Base-by-base conservation (phyloP, 768 basidiomycete genomes). In the Fistulinella prunicolor region DNA sequence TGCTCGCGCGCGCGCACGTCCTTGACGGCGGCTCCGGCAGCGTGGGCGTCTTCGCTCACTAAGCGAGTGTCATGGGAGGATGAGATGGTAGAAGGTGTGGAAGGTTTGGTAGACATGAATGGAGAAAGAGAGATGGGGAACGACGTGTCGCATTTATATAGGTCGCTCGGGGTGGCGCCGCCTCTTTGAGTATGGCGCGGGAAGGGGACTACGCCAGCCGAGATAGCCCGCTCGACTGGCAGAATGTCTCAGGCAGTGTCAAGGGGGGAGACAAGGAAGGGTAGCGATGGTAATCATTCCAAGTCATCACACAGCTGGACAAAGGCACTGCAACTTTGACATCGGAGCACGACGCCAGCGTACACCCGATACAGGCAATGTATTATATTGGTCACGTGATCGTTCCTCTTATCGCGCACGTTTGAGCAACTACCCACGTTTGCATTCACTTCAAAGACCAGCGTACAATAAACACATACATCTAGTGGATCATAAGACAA, bases 1-100 rank as follows among this genome's bases (percentile, higher is more conserved):
- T 64, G 68, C 54, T 67, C 66, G 12, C 53, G 58, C 19, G 66
- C 68, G 14, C 66, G 66, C 32, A 58, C 57, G 42, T 69, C 66
- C 45, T 67, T 67, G 28, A 56, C 40, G 22, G 6, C 44, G 2
- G 42, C n/a, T n/a, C n/a, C n/a, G n/a, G n/a, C n/a, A n/a, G 60
- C 17, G 39, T 53, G 52, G 42, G 47, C 38, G n/a, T n/a, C n/a
- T n/a, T n/a, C n/a, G n/a, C n/a, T n/a, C 5, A 28, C 26, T 28
- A 28, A 10, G 26, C 10, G 26, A 10, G 50, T 39, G 35, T 66
- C 62, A 60, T 65, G 47, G 38, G 46, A 26, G 22, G 51, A 35
- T 42, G 46, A 34, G 10, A 28, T 40, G 29, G 56, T 54, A 21
- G 66, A 47, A 43, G 55, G 56, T 46, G 47, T 54, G 36, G 54